Evolutionary conservation across 441 rosid species (phyloP).

Genomic region (Manihot esculenta): DNA sequence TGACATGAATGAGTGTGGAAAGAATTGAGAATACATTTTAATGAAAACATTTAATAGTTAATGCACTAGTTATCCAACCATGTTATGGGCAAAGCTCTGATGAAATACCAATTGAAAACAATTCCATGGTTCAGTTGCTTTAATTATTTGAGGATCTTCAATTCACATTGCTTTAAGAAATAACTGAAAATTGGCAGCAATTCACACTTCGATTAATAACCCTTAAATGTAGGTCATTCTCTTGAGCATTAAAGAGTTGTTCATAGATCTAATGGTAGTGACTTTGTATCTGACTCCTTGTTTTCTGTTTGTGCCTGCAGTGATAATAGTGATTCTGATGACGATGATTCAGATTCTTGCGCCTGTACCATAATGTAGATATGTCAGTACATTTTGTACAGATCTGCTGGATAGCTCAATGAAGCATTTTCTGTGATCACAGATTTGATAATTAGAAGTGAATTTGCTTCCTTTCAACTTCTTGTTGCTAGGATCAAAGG

Average conservation of each 20-base stretch:
- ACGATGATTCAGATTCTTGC: slow-evolving; percentile 79
- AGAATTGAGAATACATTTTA: neutral
- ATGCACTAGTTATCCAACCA: neutral
- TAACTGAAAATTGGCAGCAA: neutral
- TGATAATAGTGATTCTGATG: slow-evolving; percentile 76
- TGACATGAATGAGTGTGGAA: neutral
- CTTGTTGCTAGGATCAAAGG: slow-evolving; percentile 10
- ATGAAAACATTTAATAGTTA: neutral
- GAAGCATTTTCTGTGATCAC: slow-evolving; percentile 6
- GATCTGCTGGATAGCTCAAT: slow-evolving; percentile 18
- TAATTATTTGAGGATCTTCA: no score
- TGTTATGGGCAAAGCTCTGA: neutral
- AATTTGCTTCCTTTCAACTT: slow-evolving; percentile 7
- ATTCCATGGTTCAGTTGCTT: neutral
- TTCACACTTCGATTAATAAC: neutral
- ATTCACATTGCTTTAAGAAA: neutral
- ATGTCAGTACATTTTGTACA: slow-evolving; percentile 18
- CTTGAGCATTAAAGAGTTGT: neutral
- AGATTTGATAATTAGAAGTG: slow-evolving; percentile 13
- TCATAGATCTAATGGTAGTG: neutral
- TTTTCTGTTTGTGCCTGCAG: slow-evolving; percentile 48
- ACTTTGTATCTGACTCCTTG: slow-evolving; percentile 8
- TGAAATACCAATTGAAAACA: neutral
- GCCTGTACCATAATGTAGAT: slow-evolving; percentile 80
- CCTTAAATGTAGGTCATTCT: slow-evolving; percentile 4